phyloP scores from a whole-genome alignment of 208 protist species.

The Crithidia brevicula region DNA sequence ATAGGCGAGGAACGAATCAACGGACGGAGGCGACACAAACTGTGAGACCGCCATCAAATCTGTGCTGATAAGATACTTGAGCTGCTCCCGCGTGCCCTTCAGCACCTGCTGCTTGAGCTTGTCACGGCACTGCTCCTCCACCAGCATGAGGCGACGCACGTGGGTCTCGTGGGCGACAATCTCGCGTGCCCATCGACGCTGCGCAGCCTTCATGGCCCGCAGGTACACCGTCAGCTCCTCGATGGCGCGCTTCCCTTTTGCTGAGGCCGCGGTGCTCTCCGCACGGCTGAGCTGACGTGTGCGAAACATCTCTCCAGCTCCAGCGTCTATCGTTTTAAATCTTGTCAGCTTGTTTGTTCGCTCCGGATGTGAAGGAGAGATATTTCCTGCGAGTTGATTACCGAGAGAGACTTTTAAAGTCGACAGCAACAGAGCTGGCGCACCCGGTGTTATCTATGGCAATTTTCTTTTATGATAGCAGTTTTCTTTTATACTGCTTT shows the following conservation, averaged over 20 bases:
- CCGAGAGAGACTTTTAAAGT: too few species aligned
- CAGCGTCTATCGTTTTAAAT: too few species aligned
- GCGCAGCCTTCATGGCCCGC: constrained; percentile 53
- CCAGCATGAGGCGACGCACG: constrained; percentile 75
- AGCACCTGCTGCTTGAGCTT: constrained; percentile 64
- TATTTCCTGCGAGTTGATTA: too few species aligned
- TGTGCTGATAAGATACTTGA: constrained; percentile 69
- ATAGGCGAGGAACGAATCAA: constrained; percentile 46
- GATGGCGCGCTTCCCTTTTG: constrained; percentile 39
- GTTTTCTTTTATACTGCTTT: too few species aligned
- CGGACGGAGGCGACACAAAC: constrained; percentile 40
- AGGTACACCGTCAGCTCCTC: constrained; percentile 78
- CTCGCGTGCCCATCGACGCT: constrained; percentile 66
- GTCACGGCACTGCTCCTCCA: constrained; percentile 71
- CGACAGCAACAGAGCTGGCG: too few species aligned
- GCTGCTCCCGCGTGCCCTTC: constrained; percentile 45
- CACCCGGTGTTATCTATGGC: too few species aligned
- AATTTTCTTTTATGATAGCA: too few species aligned
- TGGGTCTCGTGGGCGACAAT: constrained; percentile 68
- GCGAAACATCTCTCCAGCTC: constrained; percentile 1
- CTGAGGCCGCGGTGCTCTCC: background rate
- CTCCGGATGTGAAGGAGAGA: too few species aligned
- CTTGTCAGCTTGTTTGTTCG: too few species aligned
- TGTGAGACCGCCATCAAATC: constrained; percentile 62
- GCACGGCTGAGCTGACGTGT: background rate